Evolutionary conservation across 225 moss, liverwort and hornwort genomes (phyloP), one percentile per base, ranked within the genome.

Genomic region (Asterella californica): DNA sequence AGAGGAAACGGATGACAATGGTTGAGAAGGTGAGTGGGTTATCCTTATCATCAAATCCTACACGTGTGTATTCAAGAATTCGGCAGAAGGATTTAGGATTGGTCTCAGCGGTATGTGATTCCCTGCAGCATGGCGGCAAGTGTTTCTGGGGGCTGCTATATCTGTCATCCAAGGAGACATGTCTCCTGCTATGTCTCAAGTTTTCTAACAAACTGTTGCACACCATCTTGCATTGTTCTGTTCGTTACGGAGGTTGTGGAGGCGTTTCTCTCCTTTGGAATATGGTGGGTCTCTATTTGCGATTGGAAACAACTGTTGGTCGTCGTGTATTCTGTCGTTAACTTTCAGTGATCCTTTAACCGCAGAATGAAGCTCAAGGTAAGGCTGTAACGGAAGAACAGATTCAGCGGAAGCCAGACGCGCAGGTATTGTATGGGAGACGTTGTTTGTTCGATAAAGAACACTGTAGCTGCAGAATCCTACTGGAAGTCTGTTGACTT

Each of bases 1-100:
- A 94, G 85, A 86, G 91, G 81, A 94, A 91, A 83, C 86, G 89
- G 52, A 90, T 84, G 68, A 78, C 82, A 65, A 77, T 79, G 24
- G 72, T 87, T 67, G 96, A 96, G 70, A 96, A 96, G 85, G 85
- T 91, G 47, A 66, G 6, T 12, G 19, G 42, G 33, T 34, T 2
- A 34, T 32, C 12, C 17, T 32, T 36, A 67, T 34, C 5, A 36
- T 36, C 34, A 4, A 67, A 36, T 19, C 36, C 17, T n/a, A 25
- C 71, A 2, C n/a, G 25, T 25, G 14, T 27, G n/a, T 61, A 61
- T 5, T 48, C 17, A 14, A 15, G 15, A 32, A 33, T 65, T 2
- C 3, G 32, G 27, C 48, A 3, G 0, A 29, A 27, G 37, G 5
- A 10, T 36, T 18, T 29, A 14, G 12, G 29, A 69, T 47, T 6